phyloP scores from a whole-genome alignment of 306 rosid genomes.

The Psophocarpus tetragonolobus region DNA sequence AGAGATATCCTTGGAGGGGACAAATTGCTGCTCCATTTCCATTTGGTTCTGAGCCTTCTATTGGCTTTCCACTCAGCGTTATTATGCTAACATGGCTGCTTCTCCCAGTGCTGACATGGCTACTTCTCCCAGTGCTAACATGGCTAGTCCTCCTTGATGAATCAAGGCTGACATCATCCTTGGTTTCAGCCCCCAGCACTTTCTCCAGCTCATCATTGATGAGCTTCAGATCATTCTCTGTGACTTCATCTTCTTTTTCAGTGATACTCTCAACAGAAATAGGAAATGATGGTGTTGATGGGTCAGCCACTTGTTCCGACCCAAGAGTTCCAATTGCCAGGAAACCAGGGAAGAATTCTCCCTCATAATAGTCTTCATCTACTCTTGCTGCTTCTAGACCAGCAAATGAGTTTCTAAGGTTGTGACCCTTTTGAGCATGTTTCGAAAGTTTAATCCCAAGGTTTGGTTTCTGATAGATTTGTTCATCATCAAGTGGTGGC shows the following conservation, averaged over 20 bases:
- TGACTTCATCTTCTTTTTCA: constrained; percentile 80
- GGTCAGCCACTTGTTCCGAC: constrained; percentile 59
- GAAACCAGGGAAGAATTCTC: constrained; percentile 88
- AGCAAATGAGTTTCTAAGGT: constrained; percentile 67
- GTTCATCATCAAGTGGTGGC: constrained; percentile 76
- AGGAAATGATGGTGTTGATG: constrained; percentile 80
- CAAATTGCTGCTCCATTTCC: constrained; percentile 61
- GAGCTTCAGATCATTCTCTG: constrained; percentile 83
- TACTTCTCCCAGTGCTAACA: constrained; percentile 84
- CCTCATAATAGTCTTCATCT: constrained; percentile 50
- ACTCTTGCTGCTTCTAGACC: constrained; percentile 62
- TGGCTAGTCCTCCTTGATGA: constrained; percentile 86
- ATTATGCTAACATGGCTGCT: constrained; percentile 86
- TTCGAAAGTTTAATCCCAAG: constrained; percentile 56
- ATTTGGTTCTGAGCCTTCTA: constrained; percentile 53
- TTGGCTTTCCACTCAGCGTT: constrained; percentile 76
- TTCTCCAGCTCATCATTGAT: constrained; percentile 90
- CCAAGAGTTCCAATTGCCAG: constrained; percentile 95
- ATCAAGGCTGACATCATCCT: constrained; percentile 65
- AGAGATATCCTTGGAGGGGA: constrained; percentile 85
- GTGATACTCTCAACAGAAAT: constrained; percentile 80
- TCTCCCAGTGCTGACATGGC: constrained; percentile 86
- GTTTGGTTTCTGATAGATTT: constrained; percentile 58
- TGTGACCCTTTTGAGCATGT: constrained; percentile 58
- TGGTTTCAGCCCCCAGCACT: constrained; percentile 74